Percentiles rank a stretch among this genome's conserved stretches.
Evolutionary conservation across 2,329 filamentous ascomycete species (phyloP).

Genomic region (Amesomyces nigricolor): DNA sequence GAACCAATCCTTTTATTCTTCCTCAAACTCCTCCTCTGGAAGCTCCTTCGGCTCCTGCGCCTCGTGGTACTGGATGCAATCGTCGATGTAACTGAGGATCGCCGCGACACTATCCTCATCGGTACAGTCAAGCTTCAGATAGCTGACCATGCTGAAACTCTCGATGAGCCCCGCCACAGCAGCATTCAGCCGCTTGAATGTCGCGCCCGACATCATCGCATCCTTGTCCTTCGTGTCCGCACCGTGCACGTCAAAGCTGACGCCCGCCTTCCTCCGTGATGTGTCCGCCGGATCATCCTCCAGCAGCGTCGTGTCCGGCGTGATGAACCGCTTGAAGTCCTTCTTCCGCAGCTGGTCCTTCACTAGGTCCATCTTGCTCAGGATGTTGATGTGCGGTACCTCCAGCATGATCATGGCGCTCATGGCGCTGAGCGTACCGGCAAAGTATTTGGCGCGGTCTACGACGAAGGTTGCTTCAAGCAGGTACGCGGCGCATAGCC

Average conservation of each 20-base stretch:
- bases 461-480: slow-evolving; percentile 94
- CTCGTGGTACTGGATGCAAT: slow-evolving; percentile 89
- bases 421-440: slow-evolving; percentile 93
- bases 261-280: slow-evolving; percentile 36
- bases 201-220: slow-evolving; percentile 71
- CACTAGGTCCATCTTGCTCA: slow-evolving; percentile 97
- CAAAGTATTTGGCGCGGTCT: slow-evolving; percentile 95
- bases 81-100: slow-evolving; percentile 87
- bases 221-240: slow-evolving; percentile 60
- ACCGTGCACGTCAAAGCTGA: slow-evolving; percentile 46
- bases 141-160: slow-evolving; percentile 97
- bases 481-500: slow-evolving; percentile 87
- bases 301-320: slow-evolving; percentile 75
- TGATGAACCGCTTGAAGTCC: slow-evolving; percentile 84
- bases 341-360: slow-evolving; percentile 82
- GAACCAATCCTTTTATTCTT: slow-evolving; percentile 24
- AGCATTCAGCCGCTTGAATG: slow-evolving; percentile 76
- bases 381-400: slow-evolving; percentile 89
- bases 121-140: slow-evolving; percentile 80
- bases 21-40: slow-evolving; percentile 55
- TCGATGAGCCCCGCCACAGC: slow-evolving; percentile 90
- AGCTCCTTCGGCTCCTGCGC: slow-evolving; percentile 87
- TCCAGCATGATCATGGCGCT: slow-evolving; percentile 99
- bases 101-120: slow-evolving; percentile 85
- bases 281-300: slow-evolving; percentile 67